Evolutionary conservation across 1,284 basidiomycete genomes (phyloP).

Genomic region (Cutaneotrichosporon sp.): DNA sequence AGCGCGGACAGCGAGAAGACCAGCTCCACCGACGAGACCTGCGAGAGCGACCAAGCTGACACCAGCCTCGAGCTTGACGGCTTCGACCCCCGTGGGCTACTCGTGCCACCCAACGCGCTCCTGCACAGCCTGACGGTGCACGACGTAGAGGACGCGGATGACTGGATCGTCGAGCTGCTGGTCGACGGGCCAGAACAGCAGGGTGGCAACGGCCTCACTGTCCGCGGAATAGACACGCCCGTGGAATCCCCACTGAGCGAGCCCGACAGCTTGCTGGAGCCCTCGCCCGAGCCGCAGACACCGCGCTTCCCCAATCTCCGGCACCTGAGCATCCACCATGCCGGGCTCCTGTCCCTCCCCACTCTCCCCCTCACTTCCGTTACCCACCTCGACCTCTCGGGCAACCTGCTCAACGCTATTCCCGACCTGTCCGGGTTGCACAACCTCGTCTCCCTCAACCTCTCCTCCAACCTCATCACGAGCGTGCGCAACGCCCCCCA

Average conservation of each 20-base stretch:
- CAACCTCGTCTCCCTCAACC: conserved; percentile 80
- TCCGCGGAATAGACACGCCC: conserved; percentile 3
- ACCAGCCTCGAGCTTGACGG: conserved; percentile 51
- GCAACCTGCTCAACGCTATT: conserved; percentile 72
- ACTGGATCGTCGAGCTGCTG: conserved; percentile 50
- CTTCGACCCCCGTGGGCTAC: conserved; percentile 48
- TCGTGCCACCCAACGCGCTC: conserved; percentile 40
- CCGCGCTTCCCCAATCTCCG: conserved; percentile 50
- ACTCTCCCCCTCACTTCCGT: conserved; percentile 75
- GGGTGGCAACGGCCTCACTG: not conserved
- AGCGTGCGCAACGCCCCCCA: conserved; percentile 86
- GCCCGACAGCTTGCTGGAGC: not conserved
- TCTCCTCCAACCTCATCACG: conserved; percentile 94
- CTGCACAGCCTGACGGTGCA: conserved; percentile 48
- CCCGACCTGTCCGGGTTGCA: conserved; percentile 65
- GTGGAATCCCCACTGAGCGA: not conserved
- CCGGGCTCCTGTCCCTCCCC: conserved; percentile 44
- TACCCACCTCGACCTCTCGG: conserved; percentile 86
- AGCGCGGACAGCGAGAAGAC: not conserved
- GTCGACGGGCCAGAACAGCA: not conserved
- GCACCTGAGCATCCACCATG: conserved; percentile 42
- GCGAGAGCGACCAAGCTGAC: not conserved
- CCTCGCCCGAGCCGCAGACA: not conserved
- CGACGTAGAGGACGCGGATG: conserved; percentile 51
- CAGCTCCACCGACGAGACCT: too few species aligned